Evolutionary conservation across 2,329 filamentous ascomycete species (phyloP).

Genomic region (Harringtonia lauricola): DNA sequence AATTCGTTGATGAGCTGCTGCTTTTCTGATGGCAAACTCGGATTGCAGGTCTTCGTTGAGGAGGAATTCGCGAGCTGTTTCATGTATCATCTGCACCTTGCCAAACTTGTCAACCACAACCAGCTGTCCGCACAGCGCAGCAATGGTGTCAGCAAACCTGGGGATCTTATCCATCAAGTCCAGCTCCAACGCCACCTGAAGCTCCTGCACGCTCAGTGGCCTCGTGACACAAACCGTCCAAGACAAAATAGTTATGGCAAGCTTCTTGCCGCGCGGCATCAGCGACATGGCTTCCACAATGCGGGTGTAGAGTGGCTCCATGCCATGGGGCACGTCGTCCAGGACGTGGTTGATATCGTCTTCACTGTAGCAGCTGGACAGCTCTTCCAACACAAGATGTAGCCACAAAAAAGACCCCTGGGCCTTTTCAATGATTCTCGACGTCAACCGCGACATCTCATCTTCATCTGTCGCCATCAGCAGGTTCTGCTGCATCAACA

Average conservation of each 20-base stretch:
- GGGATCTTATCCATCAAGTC: slow-evolving; percentile 20
- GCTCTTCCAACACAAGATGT: slow-evolving; percentile 20
- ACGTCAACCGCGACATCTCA: slow-evolving; percentile 16
- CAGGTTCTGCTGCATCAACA: not conserved
- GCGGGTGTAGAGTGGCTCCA: slow-evolving; percentile 22
- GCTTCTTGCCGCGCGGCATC: slow-evolving; percentile 12
- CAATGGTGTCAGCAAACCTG: slow-evolving; percentile 13
- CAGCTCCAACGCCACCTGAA: slow-evolving; percentile 21
- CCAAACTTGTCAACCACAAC: slow-evolving; percentile 22
- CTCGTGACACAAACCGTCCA: slow-evolving; percentile 23
- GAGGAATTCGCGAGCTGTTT: slow-evolving; percentile 23
- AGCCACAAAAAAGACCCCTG: slow-evolving; percentile 26
- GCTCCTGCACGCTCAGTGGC: slow-evolving; percentile 22
- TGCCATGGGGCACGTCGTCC: slow-evolving; percentile 21
- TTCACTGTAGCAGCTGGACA: slow-evolving; percentile 16
- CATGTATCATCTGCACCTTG: slow-evolving; percentile 24
- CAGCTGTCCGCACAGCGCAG: slow-evolving; percentile 23
- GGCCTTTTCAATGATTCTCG: slow-evolving; percentile 23
- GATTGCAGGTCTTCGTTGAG: slow-evolving; percentile 13
- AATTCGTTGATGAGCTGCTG: slow-evolving; percentile 19
- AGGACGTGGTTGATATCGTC: slow-evolving; percentile 12
- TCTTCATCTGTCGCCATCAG: slow-evolving; percentile 9
- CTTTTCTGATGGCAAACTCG: slow-evolving; percentile 19
- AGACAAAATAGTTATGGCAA: slow-evolving; percentile 23
- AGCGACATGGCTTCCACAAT: slow-evolving; percentile 20